phyloP scores from a whole-genome alignment of 2,329 filamentous ascomycete genomes.

The Onygenales sp. region DNA sequence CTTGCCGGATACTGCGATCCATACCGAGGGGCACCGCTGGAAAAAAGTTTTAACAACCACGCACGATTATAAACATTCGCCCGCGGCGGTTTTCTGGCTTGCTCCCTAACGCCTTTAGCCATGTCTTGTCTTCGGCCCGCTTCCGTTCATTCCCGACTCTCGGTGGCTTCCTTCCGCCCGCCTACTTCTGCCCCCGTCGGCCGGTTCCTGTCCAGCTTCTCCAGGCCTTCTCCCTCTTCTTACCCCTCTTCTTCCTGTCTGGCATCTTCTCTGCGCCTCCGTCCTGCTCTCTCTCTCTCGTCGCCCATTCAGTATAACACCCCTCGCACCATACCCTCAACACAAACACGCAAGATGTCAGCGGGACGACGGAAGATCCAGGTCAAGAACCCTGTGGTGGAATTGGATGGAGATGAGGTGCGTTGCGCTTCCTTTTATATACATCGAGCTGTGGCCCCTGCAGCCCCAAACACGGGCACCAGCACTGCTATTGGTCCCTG shows the following conservation, averaged over 20 bases:
- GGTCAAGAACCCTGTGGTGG: constrained; percentile 98
- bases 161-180: constrained; percentile 17
- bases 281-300: constrained; percentile 11
- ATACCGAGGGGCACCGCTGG: not conserved
- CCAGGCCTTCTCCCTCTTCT: constrained; percentile 9
- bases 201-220: constrained; percentile 8
- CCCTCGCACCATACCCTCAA: constrained; percentile 2
- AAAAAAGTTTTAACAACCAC: not conserved
- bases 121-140: constrained; percentile 29
- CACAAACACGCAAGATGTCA: constrained; percentile 38
- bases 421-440: constrained; percentile 14
- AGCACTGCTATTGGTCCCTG: no score
- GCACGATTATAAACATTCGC: not conserved
- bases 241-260: constrained; percentile 17
- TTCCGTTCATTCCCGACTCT: constrained; percentile 30
- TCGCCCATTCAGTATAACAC: constrained; percentile 16
- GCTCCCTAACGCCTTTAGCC: constrained; percentile 10
- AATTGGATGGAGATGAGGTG: constrained; percentile 75
- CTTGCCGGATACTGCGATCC: not conserved
- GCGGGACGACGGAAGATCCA: constrained; percentile 71
- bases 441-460: constrained; percentile 4
- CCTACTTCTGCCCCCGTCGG: constrained; percentile 3
- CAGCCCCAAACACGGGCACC: no score
- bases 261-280: constrained; percentile 13
- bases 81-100: constrained; percentile 8